Evolutionary conservation across 306 rosid species (phyloP), one percentile per base, ranked within the genome.

Genomic region (Argentina anserina): DNA sequence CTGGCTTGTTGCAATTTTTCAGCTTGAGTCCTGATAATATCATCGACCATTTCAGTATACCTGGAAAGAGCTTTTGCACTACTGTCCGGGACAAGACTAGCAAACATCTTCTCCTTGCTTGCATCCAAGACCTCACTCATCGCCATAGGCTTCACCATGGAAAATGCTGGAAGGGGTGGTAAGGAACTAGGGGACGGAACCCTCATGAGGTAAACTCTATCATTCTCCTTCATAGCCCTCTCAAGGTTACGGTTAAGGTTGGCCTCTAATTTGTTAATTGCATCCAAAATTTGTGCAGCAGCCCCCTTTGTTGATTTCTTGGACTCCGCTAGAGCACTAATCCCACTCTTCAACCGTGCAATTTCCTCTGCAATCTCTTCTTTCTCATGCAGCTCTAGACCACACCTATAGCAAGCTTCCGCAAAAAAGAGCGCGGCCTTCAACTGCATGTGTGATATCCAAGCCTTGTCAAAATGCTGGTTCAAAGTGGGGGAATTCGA

Each of bases 1-100:
- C 99, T 94, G 64, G 99, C 99, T 76, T 90, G 93, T 83, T 94
- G 97, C 72, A 94, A 78, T 67, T 94, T 94, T 72, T 94, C 99
- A 73, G 99, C 96, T 69, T 94, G 97, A 20, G 89, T 87, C 81
- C 99, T 88, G 76, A 94, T 94, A 74, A 94, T 83, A 14, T 86
- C 89, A 65, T 94, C 99, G 13, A 90, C 97, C 95, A 94, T 90
- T 82, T 94, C 99, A 67, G 99, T 91, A 80, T 94, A 94, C 87
- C 93, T 86, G 34, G 99, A 94, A 75, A 94, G 96, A 75, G 93
- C 93, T 85, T 94, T 94, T 62, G 97, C 87, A 78, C 97, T 91
- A 53, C 78, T 90, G 78, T 94, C 99, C 7, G 99, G 97, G 70
- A 94, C 96, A 79, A 94, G 91, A 81, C 96, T 81, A 31, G 88